Conservation (phyloP, 83 land plant genomes). For the Thuja plicata region DNA sequence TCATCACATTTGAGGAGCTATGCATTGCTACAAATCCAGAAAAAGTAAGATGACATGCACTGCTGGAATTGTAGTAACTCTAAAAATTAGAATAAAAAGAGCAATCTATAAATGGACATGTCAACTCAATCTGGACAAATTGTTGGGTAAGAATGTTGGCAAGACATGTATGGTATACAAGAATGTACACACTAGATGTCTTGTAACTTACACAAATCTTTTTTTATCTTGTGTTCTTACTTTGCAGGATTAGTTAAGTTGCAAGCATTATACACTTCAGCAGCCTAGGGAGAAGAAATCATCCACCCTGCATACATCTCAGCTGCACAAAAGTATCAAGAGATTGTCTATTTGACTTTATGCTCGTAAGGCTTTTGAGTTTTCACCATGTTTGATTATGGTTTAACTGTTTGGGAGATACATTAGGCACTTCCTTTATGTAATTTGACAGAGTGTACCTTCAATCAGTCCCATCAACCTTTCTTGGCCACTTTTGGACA, state of each 20-base stretch:
- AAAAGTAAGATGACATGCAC: not conserved
- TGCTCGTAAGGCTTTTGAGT: too few species aligned
- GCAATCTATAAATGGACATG: not conserved
- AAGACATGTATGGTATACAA: not conserved
- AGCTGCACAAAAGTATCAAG: too few species aligned
- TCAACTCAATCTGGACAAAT: not conserved
- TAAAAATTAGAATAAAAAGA: not conserved
- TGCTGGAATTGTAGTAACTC: not conserved
- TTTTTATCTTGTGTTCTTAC: not conserved
- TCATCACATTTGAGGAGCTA: not conserved
- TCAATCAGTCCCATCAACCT: too few species aligned
- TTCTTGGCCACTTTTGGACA: too few species aligned
- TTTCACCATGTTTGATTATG: too few species aligned
- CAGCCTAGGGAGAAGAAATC: not conserved
- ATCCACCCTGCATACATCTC: not conserved
- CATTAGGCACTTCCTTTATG: too few species aligned
- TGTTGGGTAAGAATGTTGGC: not conserved
- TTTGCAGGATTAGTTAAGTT: not conserved
- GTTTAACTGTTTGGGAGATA: too few species aligned
- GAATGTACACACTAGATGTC: not conserved
- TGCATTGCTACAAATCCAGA: not conserved
- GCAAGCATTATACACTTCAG: not conserved
- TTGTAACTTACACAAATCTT: not conserved
- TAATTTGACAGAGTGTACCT: too few species aligned
- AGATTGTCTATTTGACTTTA: too few species aligned